Evolutionary conservation across 768 basidiomycete genomes (phyloP), one percentile per base, ranked within the genome.

Genomic region (Suillus americanus): DNA sequence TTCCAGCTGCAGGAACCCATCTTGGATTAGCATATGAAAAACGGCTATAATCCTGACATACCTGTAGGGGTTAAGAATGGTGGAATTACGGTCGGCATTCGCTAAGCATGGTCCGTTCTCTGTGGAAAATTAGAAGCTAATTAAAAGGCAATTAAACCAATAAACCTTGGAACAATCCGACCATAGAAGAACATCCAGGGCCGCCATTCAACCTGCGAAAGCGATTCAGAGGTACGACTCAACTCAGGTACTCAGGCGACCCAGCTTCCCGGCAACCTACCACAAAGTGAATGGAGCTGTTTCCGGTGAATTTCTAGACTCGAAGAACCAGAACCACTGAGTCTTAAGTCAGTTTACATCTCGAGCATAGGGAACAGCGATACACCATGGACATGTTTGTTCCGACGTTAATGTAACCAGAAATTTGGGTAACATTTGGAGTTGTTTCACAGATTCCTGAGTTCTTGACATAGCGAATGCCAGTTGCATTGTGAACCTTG

Each of bases 281-380:
- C 89, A 90, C 25, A 89, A 77, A 2, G 87, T 87, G 69, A 90
- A 85, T 0, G 88, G 89, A 0, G 88, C 87, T 2, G 81, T 86
- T 56, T 87, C 83, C 0, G 88, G 86, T 4, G 80, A 76, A 33
- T 83, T 75, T 16, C 89, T 81, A 3, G 89, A 82, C 66, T 86
- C 89, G 61, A 90, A 90, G 73, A 89, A 90, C 87, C 88, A 90
- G 70, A 89, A 90, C 86, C 87, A 89, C 88, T 88, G 62, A 88
- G 60, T 33, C 5, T 20, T 12, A 16, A 10, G 61, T 45, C 51
- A n/a, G 9, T 53, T 13, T 28, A 25, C 28, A 45, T 40, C 7
- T 18, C 9, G 30, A 20, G 9, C 3, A 51, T 23, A 40, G 40
- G 16, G 23, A 28, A 35, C 4, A 23, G 55, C 35, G 16, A 67